Evolutionary conservation across 2,329 filamentous ascomycete genomes (phyloP), one percentile per base, ranked within the genome.

Genomic region (Cadophora gregata): DNA sequence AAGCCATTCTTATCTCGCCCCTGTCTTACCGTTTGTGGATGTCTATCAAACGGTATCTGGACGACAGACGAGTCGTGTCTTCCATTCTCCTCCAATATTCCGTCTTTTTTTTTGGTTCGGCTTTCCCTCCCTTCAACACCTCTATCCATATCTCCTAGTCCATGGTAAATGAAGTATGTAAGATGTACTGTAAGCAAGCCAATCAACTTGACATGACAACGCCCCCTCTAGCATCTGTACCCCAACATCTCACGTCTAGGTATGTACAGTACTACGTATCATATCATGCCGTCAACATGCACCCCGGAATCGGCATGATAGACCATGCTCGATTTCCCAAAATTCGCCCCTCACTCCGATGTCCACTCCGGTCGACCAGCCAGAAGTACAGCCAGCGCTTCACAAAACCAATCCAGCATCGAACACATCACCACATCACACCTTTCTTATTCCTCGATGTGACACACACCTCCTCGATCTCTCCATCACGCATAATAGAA

Each of bases 11-110:
- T 27, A 31, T 29, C 50, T 5, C 16, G 31, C 27, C 50, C 48
- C 50, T 53, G 50, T 27, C 25, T n/a, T 29, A 31, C 50, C 27
- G 27, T n/a, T 53, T 53, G 14, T n/a, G 50, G 50, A 53, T 6
- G 14, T n/a, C 25, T 53, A 29, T 31, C 50, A 53, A 53, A 53
- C 50, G 50, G 31, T 53, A 31, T 53, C 50, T 53, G 14, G 50
- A 31, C 16, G 48, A 16, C 21, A 2, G 21, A 14, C 24, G 14
- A 51, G n/a, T 47, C 42, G 42, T 47, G 42, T 21, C n/a, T n/a
- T 4, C 10, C 42, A 47, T 47, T 47, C 38, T 16, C 19, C 38
- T 9, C 42, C 42, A 47, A 9, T 9, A 47, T 21, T 42, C 19
- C 38, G 16, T 21, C 42, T 47, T n/a, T 12, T 21, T 21, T 21